Base-by-base conservation (phyloP, 345 rosid species). In the Kernera saxatilis region DNA sequence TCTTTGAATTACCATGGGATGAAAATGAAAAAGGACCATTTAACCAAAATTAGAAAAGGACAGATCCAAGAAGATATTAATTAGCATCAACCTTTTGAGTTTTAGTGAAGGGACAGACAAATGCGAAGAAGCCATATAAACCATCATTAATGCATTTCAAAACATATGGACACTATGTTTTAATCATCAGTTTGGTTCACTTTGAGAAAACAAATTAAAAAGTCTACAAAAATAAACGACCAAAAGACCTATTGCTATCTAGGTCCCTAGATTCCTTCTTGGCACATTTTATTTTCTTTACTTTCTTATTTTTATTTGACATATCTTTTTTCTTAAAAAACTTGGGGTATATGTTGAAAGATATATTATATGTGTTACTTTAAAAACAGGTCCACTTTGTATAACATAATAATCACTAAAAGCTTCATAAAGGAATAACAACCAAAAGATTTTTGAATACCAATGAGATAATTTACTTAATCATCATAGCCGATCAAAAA, bases 261-360 rank as follows among this genome's bases (percentile, higher is more conserved):
- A 72, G 35, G 18, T 40, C 27, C 69, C 74, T 48, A 71, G 64
- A 72, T 72, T 52, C 70, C 56, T 64, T 26, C 76, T 36, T 18
- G 21, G 11, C 37, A 43, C 21, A 11, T 58, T 22, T 40, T 10
- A 10, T 32, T 41, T 63, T 54, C 35, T 5, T 63, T 52, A 11
- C 17, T 6, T 33, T 50, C n/a, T 26, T 12, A 3, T 9, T 62
- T 52, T 51, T 51, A 21, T 60, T 48, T 26, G 39, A 21, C 41
- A 61, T 21, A 17, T 33, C 3, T 49, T 43, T 37, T 63, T 27
- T 51, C 60, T 39, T 29, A 13, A 8, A 27, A 3, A 50, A 51
- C 35, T 40, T 6, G 53, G 36, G 44, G n/a, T 58, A 13, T 26
- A 26, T 44, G 26, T 67, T 50, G 3, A 54, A 66, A 40, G 52